Conservation (phyloP, 768 basidiomycete genomes). For the Podaxis rugospora region DNA sequence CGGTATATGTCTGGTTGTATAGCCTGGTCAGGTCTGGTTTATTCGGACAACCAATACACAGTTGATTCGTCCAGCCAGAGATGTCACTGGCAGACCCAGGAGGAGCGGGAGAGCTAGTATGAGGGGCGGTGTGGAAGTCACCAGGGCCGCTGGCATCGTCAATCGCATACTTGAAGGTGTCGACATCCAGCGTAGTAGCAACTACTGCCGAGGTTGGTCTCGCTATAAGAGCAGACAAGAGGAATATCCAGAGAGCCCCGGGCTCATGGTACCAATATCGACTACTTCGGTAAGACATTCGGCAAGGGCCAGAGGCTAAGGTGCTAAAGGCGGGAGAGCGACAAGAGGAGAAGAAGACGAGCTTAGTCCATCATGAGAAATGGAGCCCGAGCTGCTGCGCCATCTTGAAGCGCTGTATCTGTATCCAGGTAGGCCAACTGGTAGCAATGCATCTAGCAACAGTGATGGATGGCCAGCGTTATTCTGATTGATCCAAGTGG, state of each 20-base stretch:
- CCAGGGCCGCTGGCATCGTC: background rate
- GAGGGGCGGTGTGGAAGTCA: background rate
- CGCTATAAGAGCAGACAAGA: background rate
- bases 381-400: background rate
- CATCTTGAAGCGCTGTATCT: background rate
- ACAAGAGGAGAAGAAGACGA: background rate
- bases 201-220: background rate
- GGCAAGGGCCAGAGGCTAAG: background rate
- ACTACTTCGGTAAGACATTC: background rate
- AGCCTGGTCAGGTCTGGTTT: constrained; percentile 18
- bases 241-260: background rate
- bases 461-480: background rate
- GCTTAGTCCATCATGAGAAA: background rate
- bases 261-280: background rate
- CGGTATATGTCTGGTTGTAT: constrained; percentile 26
- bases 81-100: background rate
- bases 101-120: background rate
- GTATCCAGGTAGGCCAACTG: background rate
- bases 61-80: constrained; percentile 21
- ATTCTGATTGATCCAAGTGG: background rate
- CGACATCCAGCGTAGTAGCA: background rate
- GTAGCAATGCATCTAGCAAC: background rate
- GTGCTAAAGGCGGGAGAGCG: background rate
- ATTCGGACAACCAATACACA: constrained; percentile 21
- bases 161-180: background rate